These are phyloP conservation scores for Silene coronaria DNA, from an alignment of 179 eudicot species.

Conservation along the genomic window DNA sequence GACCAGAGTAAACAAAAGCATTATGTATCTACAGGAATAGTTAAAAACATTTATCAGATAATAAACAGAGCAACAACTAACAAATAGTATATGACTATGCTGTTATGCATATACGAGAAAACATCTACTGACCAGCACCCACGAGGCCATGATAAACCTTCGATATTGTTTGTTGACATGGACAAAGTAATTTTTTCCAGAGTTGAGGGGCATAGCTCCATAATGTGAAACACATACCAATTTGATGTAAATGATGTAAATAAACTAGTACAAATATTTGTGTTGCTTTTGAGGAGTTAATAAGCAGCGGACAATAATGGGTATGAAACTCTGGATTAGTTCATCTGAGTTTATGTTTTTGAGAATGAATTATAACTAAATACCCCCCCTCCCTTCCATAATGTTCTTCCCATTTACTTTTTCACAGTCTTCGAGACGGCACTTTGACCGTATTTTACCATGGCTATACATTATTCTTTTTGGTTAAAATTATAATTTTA, in stretches of 20 bases:
- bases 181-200: not conserved
- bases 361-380: not conserved
- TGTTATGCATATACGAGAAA: not conserved
- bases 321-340: not conserved
- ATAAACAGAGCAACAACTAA: not conserved
- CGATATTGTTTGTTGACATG: not conserved
- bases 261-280: not conserved
- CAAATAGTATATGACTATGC: not conserved
- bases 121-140: not conserved
- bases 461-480: too few species aligned
- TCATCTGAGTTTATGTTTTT: not conserved
- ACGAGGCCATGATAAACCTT: not conserved
- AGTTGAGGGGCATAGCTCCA: not conserved
- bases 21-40: not conserved
- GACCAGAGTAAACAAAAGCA: slow-evolving; percentile 14
- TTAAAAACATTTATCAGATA: not conserved
- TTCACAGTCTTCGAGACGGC: too few species aligned
- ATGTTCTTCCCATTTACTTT: too few species aligned
- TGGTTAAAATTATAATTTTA: too few species aligned
- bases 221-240: not conserved
- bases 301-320: not conserved
- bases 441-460: too few species aligned
- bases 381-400: too few species aligned
- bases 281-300: not conserved
- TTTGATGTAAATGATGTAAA: not conserved